Conservation (phyloP, 1,284 basidiomycete species). For the Moesziomyces sp. region DNA sequence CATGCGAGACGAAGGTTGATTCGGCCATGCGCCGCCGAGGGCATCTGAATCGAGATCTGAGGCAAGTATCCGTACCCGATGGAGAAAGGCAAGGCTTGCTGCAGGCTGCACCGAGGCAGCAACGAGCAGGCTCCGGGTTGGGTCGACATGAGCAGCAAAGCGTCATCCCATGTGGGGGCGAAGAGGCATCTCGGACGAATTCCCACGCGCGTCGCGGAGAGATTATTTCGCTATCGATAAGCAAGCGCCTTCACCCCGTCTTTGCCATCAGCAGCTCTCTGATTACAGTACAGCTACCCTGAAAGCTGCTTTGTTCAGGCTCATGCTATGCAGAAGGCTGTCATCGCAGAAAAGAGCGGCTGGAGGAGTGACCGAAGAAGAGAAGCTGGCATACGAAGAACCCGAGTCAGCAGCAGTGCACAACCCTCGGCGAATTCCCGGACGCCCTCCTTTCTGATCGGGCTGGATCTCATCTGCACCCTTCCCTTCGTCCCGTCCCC, state of each 20-base stretch:
- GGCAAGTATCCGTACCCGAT: conserved; percentile 8
- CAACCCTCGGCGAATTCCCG: neutral
- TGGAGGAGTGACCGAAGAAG: neutral
- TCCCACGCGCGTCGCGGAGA: conserved; percentile 21
- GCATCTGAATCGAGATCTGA: neutral
- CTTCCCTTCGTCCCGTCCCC: neutral
- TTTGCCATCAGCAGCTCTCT: neutral
- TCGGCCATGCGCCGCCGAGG: too few species aligned
- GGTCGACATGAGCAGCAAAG: neutral
- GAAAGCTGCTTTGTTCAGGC: neutral
- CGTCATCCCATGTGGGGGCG: neutral
- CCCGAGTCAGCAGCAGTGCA: too few species aligned
- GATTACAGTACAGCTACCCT: neutral
- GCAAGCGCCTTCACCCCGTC: neutral
- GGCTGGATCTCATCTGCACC: neutral
- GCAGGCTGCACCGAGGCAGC: conserved; percentile 1
- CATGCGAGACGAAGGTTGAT: neutral
- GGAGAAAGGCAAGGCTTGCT: neutral
- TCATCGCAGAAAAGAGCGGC: too few species aligned
- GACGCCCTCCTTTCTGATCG: neutral
- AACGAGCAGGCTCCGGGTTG: conserved; percentile 3
- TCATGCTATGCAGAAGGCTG: neutral
- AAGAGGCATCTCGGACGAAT: conserved; percentile 24
- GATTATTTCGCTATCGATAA: conserved; percentile 36
- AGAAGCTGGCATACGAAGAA: neutral